phyloP scores from a whole-genome alignment of 2,329 filamentous ascomycete genomes.

The Fusarium devonianum region DNA sequence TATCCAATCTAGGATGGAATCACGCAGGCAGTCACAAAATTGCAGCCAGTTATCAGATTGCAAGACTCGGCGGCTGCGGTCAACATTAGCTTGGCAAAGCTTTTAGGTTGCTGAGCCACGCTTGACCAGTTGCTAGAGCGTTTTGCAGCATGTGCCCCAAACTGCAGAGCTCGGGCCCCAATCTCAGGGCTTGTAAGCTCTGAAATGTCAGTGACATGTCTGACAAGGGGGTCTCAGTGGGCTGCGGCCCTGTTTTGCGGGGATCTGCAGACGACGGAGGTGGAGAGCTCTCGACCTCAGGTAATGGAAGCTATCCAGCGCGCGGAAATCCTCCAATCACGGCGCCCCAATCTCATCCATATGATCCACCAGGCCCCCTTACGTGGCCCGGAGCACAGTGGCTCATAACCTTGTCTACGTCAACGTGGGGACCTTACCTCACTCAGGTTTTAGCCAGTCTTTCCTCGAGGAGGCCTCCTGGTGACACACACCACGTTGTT shows the following conservation, averaged over 20 bases:
- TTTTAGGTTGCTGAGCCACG: no score
- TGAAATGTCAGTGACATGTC: not conserved
- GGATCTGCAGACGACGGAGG: no score
- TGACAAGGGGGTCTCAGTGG: not conserved
- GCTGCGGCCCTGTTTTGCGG: not conserved
- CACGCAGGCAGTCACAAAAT: not conserved
- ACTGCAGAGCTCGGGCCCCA: slow-evolving; percentile 20
- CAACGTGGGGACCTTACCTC: slow-evolving; percentile 15
- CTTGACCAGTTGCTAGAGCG: not conserved
- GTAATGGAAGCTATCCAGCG: no score
- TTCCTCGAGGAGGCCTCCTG: slow-evolving; percentile 28
- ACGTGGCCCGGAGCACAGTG: no score
- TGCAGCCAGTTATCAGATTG: no score
- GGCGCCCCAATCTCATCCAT: not conserved
- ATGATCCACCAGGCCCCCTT: no score
- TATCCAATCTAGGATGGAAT: no score
- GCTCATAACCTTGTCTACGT: slow-evolving; percentile 37
- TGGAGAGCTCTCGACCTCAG: no score
- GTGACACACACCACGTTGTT: not conserved
- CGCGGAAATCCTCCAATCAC: not conserved
- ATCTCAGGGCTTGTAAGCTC: no score
- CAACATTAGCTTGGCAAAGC: slow-evolving; percentile 1
- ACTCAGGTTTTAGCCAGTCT: not conserved
- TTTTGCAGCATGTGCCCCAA: no score
- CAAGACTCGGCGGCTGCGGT: not conserved